Base-by-base conservation (phyloP, 1,139 yeast genomes). In the Citeromyces hawaiiensis region DNA sequence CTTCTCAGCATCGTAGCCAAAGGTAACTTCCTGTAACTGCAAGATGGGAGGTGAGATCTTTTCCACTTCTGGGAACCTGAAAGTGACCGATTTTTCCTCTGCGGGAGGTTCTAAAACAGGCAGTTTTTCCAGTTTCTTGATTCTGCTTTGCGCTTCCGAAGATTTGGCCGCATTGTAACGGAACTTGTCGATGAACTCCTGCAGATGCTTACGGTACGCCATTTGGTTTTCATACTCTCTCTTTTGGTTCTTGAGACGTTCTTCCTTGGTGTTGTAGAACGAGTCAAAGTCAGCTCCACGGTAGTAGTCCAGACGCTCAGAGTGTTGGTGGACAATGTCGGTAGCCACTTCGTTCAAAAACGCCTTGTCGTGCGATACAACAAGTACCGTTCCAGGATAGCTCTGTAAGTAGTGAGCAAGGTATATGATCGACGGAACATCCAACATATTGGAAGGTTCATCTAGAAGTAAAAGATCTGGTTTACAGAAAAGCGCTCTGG, bases 381-480 rank as follows among this genome's bases (percentile, higher is more conserved):
- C 94, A 49, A 91, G 67, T 5, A 91, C 94, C 0, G 98, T 91
- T 1, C 95, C 75, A 43, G 94, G 88, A 57, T 91, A 91, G 9
- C 83, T 69, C 56, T 86, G 95, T 50, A 91, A 66, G 57, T 91
- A 91, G 50, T 82, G 76, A 9, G 97, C 93, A 56, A 91, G 70
- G 57, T 77, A 91, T 2, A 97, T 91, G 57, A 91, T 86, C 40
- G 97, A 88, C 27, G 98, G 98, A 60, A 91, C 96, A 74, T 91
- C 98, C 94, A 91, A 83, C 96, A 88, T 91, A 80, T 91, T 91
- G 48, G 98, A 88, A 53, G 98, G 98, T 72, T 91, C 98, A 74
- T 91, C 98, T 48, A 91, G 70, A 54, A 91, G 66, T 49, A 91
- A 68, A 48, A 91, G 69, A 59, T 93, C 98, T 0, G 98, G 98